These are phyloP conservation scores for Chaetomium tenue DNA, from an alignment of 495 filamentous ascomycete species.

Conservation along the genomic window DNA sequence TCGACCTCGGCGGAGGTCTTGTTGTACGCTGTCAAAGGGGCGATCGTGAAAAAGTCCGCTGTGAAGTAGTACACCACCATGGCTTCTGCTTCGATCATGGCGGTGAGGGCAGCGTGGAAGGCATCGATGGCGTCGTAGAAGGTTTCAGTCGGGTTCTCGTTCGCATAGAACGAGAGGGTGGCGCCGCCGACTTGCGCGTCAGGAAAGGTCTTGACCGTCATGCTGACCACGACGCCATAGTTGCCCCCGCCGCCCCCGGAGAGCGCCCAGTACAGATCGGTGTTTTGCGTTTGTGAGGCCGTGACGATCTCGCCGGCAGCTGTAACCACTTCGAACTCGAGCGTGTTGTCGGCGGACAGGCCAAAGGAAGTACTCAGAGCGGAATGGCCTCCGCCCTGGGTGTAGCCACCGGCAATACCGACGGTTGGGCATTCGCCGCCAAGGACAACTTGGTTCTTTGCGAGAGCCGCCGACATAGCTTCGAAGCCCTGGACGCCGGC, in stretches of 20 bases:
- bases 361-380: slow-evolving; percentile 56
- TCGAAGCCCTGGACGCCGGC: slow-evolving; percentile 59
- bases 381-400: slow-evolving; percentile 62
- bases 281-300: slow-evolving; percentile 48
- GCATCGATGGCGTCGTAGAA: slow-evolving; percentile 43
- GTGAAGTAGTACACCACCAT: slow-evolving; percentile 51
- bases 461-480: slow-evolving; percentile 45
- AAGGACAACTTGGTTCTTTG: slow-evolving; percentile 50
- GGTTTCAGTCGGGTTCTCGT: slow-evolving; percentile 38
- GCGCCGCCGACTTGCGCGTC: slow-evolving; percentile 37
- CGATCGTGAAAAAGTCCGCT: slow-evolving; percentile 47
- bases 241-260: slow-evolving; percentile 56
- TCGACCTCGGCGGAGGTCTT: slow-evolving; percentile 38
- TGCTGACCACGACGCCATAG: slow-evolving; percentile 48
- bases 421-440: slow-evolving; percentile 54
- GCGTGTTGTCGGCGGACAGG: slow-evolving; percentile 58
- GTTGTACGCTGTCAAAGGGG: slow-evolving; percentile 41
- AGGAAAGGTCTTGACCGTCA: slow-evolving; percentile 46
- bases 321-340: slow-evolving; percentile 60
- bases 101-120: slow-evolving; percentile 30
- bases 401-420: slow-evolving; percentile 54
- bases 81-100: slow-evolving; percentile 30
- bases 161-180: slow-evolving; percentile 33
- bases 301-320: slow-evolving; percentile 47
- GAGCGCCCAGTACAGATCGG: slow-evolving; percentile 62